Evolutionary conservation across 176 grass and related monocot species (phyloP).

Genomic region (Alloteropsis semialata): DNA sequence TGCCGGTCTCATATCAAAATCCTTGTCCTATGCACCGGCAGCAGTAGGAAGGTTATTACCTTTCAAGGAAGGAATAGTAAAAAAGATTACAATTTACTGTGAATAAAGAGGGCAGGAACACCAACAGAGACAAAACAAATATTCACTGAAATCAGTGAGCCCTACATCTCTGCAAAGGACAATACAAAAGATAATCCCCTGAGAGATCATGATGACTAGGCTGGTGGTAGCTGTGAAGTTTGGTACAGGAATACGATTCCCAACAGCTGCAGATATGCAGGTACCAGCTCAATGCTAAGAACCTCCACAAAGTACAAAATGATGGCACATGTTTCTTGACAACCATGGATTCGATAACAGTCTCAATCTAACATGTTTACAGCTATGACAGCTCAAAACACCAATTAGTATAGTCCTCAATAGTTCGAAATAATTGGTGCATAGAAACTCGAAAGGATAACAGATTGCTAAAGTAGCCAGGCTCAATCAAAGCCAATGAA

Average conservation of each 20-base stretch:
- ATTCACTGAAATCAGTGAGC: background rate
- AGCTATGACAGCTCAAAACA: background rate
- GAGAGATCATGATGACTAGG: background rate
- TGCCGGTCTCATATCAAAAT: background rate
- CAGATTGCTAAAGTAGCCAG: background rate
- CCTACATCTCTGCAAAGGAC: background rate
- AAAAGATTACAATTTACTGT: background rate
- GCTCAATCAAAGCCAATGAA: background rate
- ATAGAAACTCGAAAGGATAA: background rate
- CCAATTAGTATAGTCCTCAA: background rate
- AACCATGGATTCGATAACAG: background rate
- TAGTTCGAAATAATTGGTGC: background rate
- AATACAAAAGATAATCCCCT: slow-evolving; percentile 10
- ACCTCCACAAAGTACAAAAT: background rate
- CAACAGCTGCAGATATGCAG: background rate
- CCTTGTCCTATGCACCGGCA: background rate
- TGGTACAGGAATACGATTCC: slow-evolving; percentile 9
- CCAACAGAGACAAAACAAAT: slow-evolving; percentile 3
- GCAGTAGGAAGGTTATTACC: background rate
- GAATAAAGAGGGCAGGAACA: background rate
- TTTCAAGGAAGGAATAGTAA: background rate
- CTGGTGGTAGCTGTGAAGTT: background rate
- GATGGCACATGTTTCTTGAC: slow-evolving; percentile 9
- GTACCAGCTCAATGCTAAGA: slow-evolving; percentile 21
- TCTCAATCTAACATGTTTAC: background rate